These are phyloP conservation scores for Apiotrichum laibachii DNA, from an alignment of 1,284 basidiomycete species.

Conservation along the genomic window DNA sequence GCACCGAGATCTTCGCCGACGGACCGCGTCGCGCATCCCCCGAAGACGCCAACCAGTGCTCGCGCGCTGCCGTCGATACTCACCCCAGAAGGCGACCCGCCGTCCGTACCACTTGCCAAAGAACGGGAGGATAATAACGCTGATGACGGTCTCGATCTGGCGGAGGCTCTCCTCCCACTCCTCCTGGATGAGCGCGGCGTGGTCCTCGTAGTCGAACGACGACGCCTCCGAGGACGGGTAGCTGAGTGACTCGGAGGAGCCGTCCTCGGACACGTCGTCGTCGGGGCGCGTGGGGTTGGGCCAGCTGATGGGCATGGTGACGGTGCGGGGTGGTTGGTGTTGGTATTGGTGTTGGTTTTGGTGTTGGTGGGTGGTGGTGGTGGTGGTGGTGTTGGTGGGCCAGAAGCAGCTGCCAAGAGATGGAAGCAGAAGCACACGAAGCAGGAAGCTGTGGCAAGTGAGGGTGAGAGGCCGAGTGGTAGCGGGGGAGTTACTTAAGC, in stretches of 20 bases:
- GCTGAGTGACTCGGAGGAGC: constrained; percentile 29
- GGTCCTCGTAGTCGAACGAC: constrained; percentile 62
- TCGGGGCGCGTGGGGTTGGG: constrained; percentile 19
- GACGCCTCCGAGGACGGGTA: constrained; percentile 56
- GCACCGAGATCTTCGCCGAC: not conserved
- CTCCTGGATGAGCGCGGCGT: constrained; percentile 67
- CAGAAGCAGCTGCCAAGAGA: not conserved
- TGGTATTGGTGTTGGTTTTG: not conserved
- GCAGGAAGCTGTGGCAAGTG: too few species aligned
- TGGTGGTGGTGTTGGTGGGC: not conserved
- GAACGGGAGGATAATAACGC: constrained; percentile 77
- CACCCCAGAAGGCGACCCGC: constrained; percentile 79
- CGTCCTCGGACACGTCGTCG: constrained; percentile 17
- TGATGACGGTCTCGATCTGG: constrained; percentile 75
- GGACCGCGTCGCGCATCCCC: not conserved
- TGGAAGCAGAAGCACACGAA: too few species aligned
- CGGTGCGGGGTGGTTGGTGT: not conserved
- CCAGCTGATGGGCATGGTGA: constrained; percentile 39
- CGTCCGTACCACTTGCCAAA: constrained; percentile 84
- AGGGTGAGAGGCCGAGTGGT: too few species aligned
- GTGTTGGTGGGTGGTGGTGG: not conserved
- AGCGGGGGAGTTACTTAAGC: too few species aligned
- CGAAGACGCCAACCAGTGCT: not conserved
- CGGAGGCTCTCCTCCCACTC: constrained; percentile 89
- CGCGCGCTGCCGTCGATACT: constrained; percentile 38